Evolutionary conservation across 257 asterid genomes (phyloP), one percentile per base, ranked within the genome.

Genomic region (Ilex aquifolium): DNA sequence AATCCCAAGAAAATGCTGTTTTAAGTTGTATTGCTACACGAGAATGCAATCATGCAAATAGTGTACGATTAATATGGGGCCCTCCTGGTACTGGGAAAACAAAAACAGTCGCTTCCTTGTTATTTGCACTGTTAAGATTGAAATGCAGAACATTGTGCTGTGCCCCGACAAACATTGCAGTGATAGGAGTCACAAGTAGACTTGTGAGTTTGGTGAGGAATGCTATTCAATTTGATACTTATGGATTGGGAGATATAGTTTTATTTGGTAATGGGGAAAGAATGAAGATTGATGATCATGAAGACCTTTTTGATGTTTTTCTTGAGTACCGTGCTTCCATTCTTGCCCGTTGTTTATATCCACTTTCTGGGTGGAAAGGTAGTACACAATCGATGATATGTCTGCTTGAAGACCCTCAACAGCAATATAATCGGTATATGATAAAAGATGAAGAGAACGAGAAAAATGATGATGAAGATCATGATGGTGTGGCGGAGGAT

Each of bases 211-310:
- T 71, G 71, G 65, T 89, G 7, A 65, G 50, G 62, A 75, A 77
- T 10, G 56, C 56, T 15, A 42, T 73, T 31, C 51, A 61, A 65
- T 56, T 21, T 9, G 81, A 71, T 31, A 68, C 75, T 15, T 90
- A 87, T 14, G 95, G 97, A 32, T 69, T 88, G 32, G 96, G 96
- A 17, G 85, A 88, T 60, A 54, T 90, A 12, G 74, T 87, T 60
- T 61, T 90, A 65, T 82, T 70, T 67, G 97, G 95, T 5, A 87
- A 87, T 40, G 70, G 72, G 57, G 63, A 81, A 59, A 58, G 91
- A 60, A 83, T 85, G 97, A 79, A 78, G 62, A 74, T 90, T 27
- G 65, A 36, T n/a, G 88, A 79, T 32, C 74, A 85, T 56, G 83
- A 77, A 29, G 90, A 80, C 32, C 81, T 87, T 44, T 44, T 55